These are phyloP conservation scores for Phaeosphaeriaceae sp. DNA, from an alignment of 2,329 filamentous ascomycete genomes.

Conservation along the genomic window DNA sequence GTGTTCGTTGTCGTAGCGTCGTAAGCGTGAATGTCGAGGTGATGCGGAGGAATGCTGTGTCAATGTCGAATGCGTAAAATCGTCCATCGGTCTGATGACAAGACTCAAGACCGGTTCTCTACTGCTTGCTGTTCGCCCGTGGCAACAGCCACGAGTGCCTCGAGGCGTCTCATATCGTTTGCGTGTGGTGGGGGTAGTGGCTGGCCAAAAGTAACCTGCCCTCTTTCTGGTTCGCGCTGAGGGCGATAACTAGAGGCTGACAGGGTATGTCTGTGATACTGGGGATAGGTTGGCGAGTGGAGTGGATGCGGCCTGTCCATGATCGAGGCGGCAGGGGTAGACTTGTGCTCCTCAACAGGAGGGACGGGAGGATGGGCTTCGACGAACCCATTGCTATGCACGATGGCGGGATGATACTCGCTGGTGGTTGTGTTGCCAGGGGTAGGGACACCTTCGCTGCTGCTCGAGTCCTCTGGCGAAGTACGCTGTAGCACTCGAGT, in stretches of 20 bases:
- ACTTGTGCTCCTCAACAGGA: slow-evolving; percentile 51
- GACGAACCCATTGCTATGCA: slow-evolving; percentile 58
- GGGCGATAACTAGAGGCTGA: slow-evolving; percentile 39
- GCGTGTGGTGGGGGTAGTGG: slow-evolving; percentile 43
- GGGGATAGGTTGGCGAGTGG: slow-evolving; percentile 34
- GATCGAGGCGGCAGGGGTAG: slow-evolving; percentile 35
- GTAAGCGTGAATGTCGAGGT: slow-evolving; percentile 12
- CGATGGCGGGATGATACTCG: slow-evolving; percentile 61
- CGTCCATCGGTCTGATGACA: not conserved
- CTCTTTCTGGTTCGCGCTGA: slow-evolving; percentile 39
- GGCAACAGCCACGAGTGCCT: slow-evolving; percentile 70
- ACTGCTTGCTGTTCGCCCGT: slow-evolving; percentile 61
- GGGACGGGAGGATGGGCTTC: slow-evolving; percentile 52
- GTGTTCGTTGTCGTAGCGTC: slow-evolving; percentile 30
- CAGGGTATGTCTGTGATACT: slow-evolving; percentile 38
- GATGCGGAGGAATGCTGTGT: slow-evolving; percentile 2
- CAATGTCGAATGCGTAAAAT: not conserved
- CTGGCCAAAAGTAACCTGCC: slow-evolving; percentile 39
- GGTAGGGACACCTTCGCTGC: slow-evolving; percentile 62
- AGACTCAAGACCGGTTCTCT: slow-evolving; percentile 30
- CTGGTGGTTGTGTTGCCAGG: slow-evolving; percentile 57
- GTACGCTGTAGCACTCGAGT: slow-evolving; percentile 53
- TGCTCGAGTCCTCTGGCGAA: slow-evolving; percentile 63
- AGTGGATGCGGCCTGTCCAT: slow-evolving; percentile 47
- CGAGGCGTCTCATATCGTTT: slow-evolving; percentile 63